Evolutionary conservation across 2,329 filamentous ascomycete species (phyloP).

Genomic region (Whalleya microplaca): DNA sequence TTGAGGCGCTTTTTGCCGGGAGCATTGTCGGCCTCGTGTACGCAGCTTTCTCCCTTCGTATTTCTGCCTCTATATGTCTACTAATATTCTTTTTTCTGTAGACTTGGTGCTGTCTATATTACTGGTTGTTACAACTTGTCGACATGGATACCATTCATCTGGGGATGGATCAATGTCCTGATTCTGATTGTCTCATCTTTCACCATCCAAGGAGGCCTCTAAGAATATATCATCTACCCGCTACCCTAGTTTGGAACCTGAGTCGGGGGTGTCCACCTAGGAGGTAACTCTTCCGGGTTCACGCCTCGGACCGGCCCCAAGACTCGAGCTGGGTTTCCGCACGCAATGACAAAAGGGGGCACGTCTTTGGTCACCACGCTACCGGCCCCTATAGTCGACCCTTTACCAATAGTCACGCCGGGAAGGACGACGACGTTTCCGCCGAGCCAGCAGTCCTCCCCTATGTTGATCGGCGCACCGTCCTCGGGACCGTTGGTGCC

Average conservation of each 20-base stretch:
- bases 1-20: constrained; percentile 79
- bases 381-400: constrained; percentile 75
- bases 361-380: constrained; percentile 82
- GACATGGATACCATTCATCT: constrained; percentile 90
- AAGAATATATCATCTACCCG: constrained; percentile 31
- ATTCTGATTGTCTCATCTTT: constrained; percentile 86
- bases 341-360: constrained; percentile 64
- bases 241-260: constrained; percentile 4
- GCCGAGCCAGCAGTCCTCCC: constrained; percentile 81
- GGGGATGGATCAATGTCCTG: constrained; percentile 83
- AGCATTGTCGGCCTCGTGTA: constrained; percentile 81
- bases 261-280: constrained; percentile 24
- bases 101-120: constrained; percentile 78
- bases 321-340: constrained; percentile 68
- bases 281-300: constrained; percentile 24
- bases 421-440: constrained; percentile 73
- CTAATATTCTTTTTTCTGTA: constrained; percentile 39
- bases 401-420: constrained; percentile 77
- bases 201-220: constrained; percentile 88
- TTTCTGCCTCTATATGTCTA: constrained; percentile 3
- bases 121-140: constrained; percentile 88
- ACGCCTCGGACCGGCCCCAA: constrained; percentile 41
- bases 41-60: constrained; percentile 39
- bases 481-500: constrained; percentile 75
- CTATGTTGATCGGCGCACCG: constrained; percentile 74